Evolutionary conservation across 106 monocot genomes (phyloP).

Genomic region (Apostasia ramifera): DNA sequence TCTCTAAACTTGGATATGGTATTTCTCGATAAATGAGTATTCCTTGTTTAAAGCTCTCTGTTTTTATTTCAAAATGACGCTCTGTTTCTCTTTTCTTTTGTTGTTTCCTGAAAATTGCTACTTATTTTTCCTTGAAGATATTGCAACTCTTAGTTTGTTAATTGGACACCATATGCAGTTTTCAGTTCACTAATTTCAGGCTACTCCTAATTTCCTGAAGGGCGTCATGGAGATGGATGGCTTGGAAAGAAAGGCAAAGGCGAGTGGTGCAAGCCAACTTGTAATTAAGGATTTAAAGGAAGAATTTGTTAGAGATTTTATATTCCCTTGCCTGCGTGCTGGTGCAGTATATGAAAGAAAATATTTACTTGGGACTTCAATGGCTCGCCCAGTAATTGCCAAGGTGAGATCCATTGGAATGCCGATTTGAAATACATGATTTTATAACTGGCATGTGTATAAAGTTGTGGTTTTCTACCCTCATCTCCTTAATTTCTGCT

Average conservation of each 20-base stretch:
- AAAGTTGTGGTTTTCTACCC: too few relatives aligned
- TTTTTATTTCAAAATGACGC: too few relatives aligned
- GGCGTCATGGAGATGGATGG: constrained; percentile 91
- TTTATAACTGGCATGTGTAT: too few relatives aligned
- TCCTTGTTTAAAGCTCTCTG: neutral
- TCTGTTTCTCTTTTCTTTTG: too few relatives aligned
- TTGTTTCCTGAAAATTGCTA: too few relatives aligned
- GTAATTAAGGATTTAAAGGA: constrained; percentile 96
- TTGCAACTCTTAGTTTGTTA: too few relatives aligned
- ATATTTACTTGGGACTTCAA: constrained; percentile 93
- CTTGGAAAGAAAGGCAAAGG: constrained; percentile 84
- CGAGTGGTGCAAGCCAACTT: constrained; percentile 92
- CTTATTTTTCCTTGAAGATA: too few relatives aligned
- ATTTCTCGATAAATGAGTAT: neutral
- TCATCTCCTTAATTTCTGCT: too few relatives aligned
- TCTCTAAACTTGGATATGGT: too few relatives aligned
- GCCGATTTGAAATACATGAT: too few relatives aligned
- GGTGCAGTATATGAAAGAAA: constrained; percentile 96
- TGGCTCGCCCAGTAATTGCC: constrained; percentile 98
- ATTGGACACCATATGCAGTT: too few relatives aligned
- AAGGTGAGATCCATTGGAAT: constrained; percentile 40
- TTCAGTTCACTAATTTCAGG: neutral
- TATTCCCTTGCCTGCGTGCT: constrained; percentile 87
- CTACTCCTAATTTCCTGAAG: constrained; percentile 19
- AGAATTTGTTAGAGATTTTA: constrained; percentile 90